Evolutionary conservation across 106 monocot genomes (phyloP).

Genomic region (Dendrobium officinale): DNA sequence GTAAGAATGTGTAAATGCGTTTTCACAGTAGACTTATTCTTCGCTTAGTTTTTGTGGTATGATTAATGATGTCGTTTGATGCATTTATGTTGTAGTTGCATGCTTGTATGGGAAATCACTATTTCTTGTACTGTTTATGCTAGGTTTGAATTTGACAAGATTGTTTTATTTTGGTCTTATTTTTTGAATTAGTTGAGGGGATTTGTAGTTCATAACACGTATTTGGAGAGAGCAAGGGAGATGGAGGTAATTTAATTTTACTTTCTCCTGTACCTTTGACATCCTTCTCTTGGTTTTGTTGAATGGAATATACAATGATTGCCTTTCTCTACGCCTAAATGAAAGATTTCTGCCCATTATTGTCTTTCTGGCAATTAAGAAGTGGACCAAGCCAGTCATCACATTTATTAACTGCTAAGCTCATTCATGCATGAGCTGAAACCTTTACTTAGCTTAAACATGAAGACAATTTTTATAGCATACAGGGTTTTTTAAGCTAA

Average conservation of each 20-base stretch:
- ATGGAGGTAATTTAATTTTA: not conserved
- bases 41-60: not conserved
- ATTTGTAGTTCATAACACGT: not conserved
- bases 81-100: not conserved
- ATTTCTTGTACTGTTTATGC: not conserved
- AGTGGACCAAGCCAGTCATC: not conserved
- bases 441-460: no score
- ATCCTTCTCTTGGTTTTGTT: not conserved
- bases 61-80: not conserved
- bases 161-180: not conserved
- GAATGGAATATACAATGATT: not conserved
- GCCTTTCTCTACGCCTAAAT: not conserved
- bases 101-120: not conserved
- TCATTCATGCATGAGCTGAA: not conserved
- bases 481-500: no score
- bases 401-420: not conserved
- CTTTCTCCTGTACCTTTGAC: not conserved
- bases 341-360: not conserved
- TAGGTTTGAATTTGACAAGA: not conserved
- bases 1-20: slow-evolving; percentile 18
- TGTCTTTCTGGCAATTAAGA: not conserved
- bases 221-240: not conserved
- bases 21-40: not conserved
- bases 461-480: no score
- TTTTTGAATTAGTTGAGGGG: not conserved